These are phyloP conservation scores for Nemania diffusa DNA, from an alignment of 2,329 filamentous ascomycete genomes.

Conservation along the genomic window DNA sequence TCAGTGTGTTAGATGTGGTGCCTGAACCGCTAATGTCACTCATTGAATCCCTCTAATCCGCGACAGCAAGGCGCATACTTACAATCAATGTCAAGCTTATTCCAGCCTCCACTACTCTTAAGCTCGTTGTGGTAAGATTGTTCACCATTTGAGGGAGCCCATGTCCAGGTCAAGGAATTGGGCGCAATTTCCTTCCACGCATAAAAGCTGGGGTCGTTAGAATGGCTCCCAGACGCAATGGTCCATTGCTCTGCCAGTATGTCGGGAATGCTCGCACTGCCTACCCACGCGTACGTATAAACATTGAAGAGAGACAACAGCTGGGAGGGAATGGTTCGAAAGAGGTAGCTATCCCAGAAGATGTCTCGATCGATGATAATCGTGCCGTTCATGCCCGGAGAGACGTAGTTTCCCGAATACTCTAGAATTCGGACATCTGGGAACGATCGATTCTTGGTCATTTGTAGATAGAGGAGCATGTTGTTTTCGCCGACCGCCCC, in stretches of 20 bases:
- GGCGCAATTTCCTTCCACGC: neutral
- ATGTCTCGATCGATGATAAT: conserved; percentile 2
- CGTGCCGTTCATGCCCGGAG: neutral
- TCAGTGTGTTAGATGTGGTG: conserved; percentile 7
- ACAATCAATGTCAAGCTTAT: neutral
- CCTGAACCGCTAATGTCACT: conserved; percentile 7
- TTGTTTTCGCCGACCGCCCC: conserved; percentile 1
- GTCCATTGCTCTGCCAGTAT: conserved; percentile 1
- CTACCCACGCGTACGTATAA: conserved; percentile 4
- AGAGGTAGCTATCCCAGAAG: conserved; percentile 7
- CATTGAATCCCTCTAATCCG: conserved; percentile 1
- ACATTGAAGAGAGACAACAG: neutral
- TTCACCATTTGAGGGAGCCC: conserved; percentile 1
- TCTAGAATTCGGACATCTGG: neutral
- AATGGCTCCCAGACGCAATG: neutral
- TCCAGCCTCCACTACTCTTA: neutral
- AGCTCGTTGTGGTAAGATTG: neutral
- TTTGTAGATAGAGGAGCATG: conserved; percentile 11
- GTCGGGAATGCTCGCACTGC: neutral
- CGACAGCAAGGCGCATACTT: conserved; percentile 3
- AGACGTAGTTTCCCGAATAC: conserved; percentile 7
- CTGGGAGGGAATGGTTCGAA: neutral
- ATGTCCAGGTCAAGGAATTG: conserved; percentile 7
- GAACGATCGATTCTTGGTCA: neutral
- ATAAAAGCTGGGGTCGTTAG: neutral